Evolutionary conservation across 306 rosid species (phyloP), one percentile per base, ranked within the genome.

Genomic region (Fagus crenata): DNA sequence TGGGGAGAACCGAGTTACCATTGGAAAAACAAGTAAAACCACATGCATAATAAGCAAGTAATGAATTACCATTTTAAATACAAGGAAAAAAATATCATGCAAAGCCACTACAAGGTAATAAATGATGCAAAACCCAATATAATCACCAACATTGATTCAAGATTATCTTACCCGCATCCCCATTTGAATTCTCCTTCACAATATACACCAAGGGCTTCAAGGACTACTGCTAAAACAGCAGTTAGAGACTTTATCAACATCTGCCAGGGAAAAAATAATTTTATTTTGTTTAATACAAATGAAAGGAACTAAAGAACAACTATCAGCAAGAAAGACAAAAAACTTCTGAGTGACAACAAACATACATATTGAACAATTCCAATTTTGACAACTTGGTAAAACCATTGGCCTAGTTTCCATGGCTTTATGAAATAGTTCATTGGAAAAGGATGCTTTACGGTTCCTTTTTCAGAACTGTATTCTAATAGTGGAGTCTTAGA

Each of bases 331-430:
- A 60, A 41, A 42, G 33, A 15, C 9, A 22, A 22, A 33, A 55
- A 39, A 15, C 9, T 51, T 51, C 55, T 9, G 75, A 67, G 85
- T 39, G 70, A 79, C 58, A 77, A 81, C 40, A 87, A 65, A 77
- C 95, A 82, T 95, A 95, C 99, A 96, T 96, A 96, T 86, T 96
- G 99, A 82, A 96, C 93, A 78, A 96, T 96, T 82, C 99, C 99
- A 55, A 91, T 81, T 89, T 96, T 92, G 80, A 96, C 86, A 88
- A 96, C 75, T 85, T 88, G 98, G 91, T 92, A 96, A 79, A 96
- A 93, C 85, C 90, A 77, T 64, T 60, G 86, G 63, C 96, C 98
- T 80, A 96, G 93, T 86, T 78, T 89, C 99, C 99, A 96, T 32
- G 99, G 97, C 74, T 91, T 91, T 14, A 96, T 49, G 78, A 96